Base-by-base conservation (phyloP, 257 asterid species). In the Petunia axillaris region DNA sequence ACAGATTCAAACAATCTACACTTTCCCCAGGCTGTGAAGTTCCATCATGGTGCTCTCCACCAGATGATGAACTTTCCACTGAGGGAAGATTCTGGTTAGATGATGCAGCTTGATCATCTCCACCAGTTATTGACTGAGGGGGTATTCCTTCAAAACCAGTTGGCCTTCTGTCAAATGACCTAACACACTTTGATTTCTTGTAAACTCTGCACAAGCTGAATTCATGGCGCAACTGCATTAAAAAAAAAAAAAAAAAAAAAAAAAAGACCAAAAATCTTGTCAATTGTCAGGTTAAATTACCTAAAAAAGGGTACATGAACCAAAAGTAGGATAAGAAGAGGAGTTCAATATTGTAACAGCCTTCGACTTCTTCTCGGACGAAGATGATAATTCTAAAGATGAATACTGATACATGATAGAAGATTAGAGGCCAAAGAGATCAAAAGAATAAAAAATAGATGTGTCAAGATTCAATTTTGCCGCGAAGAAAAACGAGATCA, bases 161-260 rank as follows among this genome's bases (percentile, higher is more conserved):
- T 44, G 90, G 91, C 9, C 92, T 88, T 62, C 94, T 80, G 82
- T 91, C 93, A 59, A 89, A 91, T 41, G 90, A 88, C 83, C 91
- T 80, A 4, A 85, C 2, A 76, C 80, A 58, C 71, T 85, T 91
- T 79, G 95, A 84, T 70, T 75, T 83, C 40, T 78, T 83, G 87
- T 91, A 91, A 11, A 89, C 70, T 79, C 95, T 83, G 85, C 91
- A 91, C 65, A 89, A 68, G 85, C 92, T 89, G 60, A 89, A 39
- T 76, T 89, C 91, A 68, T 87, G 85, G 35, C 80, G 78, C 37
- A 89, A 4, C 94, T 89, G 81, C 81, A 79, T 37, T 10, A 11
- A 52, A 2, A 6, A 35, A 38, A 48, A 59, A 15, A 14, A 35
- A 38, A 48, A 59, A 15, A 14, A 58, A 55, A 55, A 55, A 3